Evolutionary conservation across 352 stramenopile species (phyloP).

Genomic region (Phytopythium boreale): DNA sequence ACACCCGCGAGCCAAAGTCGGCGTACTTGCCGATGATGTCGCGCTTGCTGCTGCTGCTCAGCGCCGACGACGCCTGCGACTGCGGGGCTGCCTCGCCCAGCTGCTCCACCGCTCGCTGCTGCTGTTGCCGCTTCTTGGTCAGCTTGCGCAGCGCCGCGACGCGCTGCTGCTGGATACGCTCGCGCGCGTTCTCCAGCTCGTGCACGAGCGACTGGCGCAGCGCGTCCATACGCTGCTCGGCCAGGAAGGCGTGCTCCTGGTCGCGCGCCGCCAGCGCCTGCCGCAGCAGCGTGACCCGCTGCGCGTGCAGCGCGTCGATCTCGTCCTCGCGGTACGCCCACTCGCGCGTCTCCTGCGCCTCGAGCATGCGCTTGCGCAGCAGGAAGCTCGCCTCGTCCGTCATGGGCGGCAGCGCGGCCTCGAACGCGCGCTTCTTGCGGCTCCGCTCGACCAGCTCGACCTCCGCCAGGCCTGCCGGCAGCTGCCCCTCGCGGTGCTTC

Average conservation of each 20-base stretch:
- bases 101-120: constrained; percentile 22
- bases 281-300: constrained; percentile 73
- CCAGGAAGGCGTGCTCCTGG: constrained; percentile 88
- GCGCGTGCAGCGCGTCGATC: constrained; percentile 82
- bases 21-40: constrained; percentile 91
- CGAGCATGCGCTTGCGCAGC: constrained; percentile 90
- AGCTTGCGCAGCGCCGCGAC: constrained; percentile 90
- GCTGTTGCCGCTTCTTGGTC: constrained; percentile 75
- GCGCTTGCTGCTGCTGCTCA: constrained; percentile 34
- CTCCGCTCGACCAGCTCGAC: constrained; percentile 91
- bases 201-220: constrained; percentile 77
- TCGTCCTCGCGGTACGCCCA: constrained; percentile 88
- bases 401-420: constrained; percentile 89
- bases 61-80: constrained; percentile 25
- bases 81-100: not conserved
- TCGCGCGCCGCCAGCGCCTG: constrained; percentile 87
- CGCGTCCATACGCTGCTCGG: constrained; percentile 88
- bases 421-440: constrained; percentile 81
- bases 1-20: constrained; percentile 82
- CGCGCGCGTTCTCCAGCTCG: constrained; percentile 71
- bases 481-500: constrained; percentile 46
- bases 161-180: constrained; percentile 82
- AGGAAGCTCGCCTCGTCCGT: constrained; percentile 92
- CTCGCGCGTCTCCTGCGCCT: constrained; percentile 89
- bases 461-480: constrained; percentile 83